phyloP scores from a whole-genome alignment of 225 moss, liverwort and hornwort genomes.

The Polytrichum commune region DNA sequence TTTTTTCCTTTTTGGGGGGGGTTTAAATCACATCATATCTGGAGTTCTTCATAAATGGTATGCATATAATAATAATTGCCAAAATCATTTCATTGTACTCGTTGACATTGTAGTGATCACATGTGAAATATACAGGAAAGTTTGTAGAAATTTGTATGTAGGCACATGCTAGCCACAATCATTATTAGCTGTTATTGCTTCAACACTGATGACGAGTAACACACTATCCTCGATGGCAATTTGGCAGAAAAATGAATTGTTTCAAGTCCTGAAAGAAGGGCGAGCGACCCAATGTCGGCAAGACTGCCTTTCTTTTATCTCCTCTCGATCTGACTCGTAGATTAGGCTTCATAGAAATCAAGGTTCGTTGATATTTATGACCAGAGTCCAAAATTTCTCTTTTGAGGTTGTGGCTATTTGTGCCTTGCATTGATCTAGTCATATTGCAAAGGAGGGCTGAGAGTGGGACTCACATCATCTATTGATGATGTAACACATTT shows the following conservation, averaged over 20 bases:
- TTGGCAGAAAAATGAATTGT: slow-evolving; percentile 22
- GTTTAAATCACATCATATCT: background rate
- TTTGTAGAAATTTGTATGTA: background rate
- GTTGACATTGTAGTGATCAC: too few relatives aligned
- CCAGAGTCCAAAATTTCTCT: too few relatives aligned
- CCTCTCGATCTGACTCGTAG: slow-evolving; percentile 3
- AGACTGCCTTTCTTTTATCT: slow-evolving; percentile 15
- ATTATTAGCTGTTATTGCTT: background rate
- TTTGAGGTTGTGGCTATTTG: too few relatives aligned
- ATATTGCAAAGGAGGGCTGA: too few relatives aligned
- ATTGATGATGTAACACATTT: slow-evolving; percentile 1
- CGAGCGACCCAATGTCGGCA: slow-evolving; percentile 5
- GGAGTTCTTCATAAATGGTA: too few relatives aligned
- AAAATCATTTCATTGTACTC: too few relatives aligned
- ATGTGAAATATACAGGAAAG: too few relatives aligned
- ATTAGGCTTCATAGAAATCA: too few relatives aligned
- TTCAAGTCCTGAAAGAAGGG: slow-evolving; percentile 11
- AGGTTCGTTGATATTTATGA: too few relatives aligned
- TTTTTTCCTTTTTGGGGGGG: too few relatives aligned
- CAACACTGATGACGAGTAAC: background rate
- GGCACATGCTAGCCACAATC: background rate
- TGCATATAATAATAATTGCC: too few relatives aligned
- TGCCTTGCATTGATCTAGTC: too few relatives aligned
- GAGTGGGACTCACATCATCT: background rate
- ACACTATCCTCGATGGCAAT: background rate